Base-by-base conservation (phyloP, 192 early-diverging fungal genomes). In the Oehlia diaphana region DNA sequence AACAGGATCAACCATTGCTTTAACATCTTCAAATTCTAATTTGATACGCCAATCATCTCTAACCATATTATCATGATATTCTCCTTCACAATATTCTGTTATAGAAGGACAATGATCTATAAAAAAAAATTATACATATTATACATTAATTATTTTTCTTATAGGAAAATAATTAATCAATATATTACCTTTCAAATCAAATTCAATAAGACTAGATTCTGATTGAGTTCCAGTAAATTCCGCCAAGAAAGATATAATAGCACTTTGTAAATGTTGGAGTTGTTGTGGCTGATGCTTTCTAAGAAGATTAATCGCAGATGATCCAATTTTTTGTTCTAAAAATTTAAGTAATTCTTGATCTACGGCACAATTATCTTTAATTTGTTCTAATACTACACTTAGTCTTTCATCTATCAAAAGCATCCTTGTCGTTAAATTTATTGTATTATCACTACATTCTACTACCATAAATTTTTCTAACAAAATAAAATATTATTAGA, bases 401-500 rank as follows among this genome's bases (percentile, higher is more conserved):
- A 74, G 19, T 62, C 7, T 50, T 13, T 53, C 58, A 2, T 23
- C 26, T 26, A 7, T 1, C 4, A 74, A 62, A 0, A 58, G 16
- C 8, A n/a, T 5, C 12, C 10, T 44, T 69, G 74, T 82, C 84
- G 75, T 90, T 76, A 87, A 80, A 85, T 90, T 37, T 37, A 37
- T 37, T 2, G 35, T 37, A 31, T 1, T 2, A 31, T 31, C 31
- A 31, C 31, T 1, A 39, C 84, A 87, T 82, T 90, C 86, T 73
- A 86, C 87, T 37, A 90, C 86, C 87, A 90, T 88, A 68, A 90
- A 88, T 4, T 82, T 83, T 31, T 86, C 83, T 74, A 50, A 31
- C 3, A 44, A 42, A 35, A 37, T 9, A 35, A 44, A 49, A 12
- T n/a, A 19, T 71, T 4, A 37, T 23, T 39, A 72, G 13, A 10